Conservation (phyloP, 345 rosid species). For the Firmiana major region DNA sequence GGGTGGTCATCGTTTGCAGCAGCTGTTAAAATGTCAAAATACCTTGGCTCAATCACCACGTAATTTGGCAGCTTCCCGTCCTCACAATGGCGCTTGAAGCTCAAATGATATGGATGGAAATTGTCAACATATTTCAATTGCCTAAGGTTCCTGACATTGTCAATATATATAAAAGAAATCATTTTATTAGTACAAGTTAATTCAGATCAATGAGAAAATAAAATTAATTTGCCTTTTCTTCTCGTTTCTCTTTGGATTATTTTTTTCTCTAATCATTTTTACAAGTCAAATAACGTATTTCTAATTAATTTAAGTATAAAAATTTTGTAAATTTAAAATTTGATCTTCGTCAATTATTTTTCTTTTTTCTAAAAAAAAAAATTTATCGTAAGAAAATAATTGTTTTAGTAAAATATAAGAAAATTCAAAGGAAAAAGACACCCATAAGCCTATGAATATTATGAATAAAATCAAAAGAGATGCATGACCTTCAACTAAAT, state of each 20-base stretch:
- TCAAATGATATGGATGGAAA: constrained; percentile 55
- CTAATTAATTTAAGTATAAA: too few relatives aligned
- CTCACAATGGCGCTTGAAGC: constrained; percentile 67
- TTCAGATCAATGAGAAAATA: background rate
- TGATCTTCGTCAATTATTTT: too few relatives aligned
- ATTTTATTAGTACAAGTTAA: background rate
- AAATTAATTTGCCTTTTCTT: background rate
- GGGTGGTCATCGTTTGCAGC: constrained; percentile 89
- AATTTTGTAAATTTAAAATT: too few relatives aligned
- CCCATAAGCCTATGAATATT: background rate
- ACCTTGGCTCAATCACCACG: constrained; percentile 75
- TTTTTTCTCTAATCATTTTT: too few relatives aligned
- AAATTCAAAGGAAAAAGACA: too few relatives aligned
- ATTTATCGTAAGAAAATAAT: too few relatives aligned
- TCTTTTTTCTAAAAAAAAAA: too few relatives aligned
- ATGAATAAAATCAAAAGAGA: too few relatives aligned
- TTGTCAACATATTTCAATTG: constrained; percentile 67
- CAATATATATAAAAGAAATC: background rate
- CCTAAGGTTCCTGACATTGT: constrained; percentile 56
- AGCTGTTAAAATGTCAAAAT: constrained; percentile 44
- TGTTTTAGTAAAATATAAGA: too few relatives aligned
- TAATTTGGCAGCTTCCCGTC: constrained; percentile 87
- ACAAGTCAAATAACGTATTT: background rate
- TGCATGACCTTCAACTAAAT: too few relatives aligned
- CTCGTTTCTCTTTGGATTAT: too few relatives aligned